Evolutionary conservation across 1,284 basidiomycete genomes (phyloP).

Genomic region (Ceratobasidium theobromae): DNA sequence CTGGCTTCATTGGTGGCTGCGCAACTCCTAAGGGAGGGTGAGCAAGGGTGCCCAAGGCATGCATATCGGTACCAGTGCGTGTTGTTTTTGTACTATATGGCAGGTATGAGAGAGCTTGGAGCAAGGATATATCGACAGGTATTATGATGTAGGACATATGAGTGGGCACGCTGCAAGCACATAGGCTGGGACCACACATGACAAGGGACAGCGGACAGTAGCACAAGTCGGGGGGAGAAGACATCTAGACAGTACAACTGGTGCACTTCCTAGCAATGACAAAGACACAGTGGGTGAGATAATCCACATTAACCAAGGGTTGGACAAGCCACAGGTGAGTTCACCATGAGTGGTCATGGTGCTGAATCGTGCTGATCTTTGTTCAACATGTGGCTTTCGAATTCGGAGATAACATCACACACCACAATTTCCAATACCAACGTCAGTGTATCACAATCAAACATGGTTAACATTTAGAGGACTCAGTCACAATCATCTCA

Average conservation of each 20-base stretch:
- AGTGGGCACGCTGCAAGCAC: neutral
- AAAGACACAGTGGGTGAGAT: slow-evolving; percentile 1
- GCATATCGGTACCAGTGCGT: slow-evolving; percentile 6
- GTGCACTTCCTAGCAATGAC: slow-evolving; percentile 5
- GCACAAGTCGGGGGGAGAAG: neutral
- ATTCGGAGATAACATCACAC: too few species aligned
- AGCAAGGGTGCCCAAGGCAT: neutral
- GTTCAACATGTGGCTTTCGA: too few species aligned
- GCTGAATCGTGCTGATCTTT: too few species aligned
- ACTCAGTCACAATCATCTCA: too few species aligned
- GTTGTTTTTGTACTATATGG: neutral
- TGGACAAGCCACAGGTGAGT: slow-evolving; percentile 12
- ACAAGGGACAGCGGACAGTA: too few species aligned
- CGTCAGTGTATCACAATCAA: too few species aligned
- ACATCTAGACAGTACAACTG: neutral
- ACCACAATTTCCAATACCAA: too few species aligned
- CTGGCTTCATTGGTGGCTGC: neutral
- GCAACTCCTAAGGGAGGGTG: neutral
- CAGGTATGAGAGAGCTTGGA: slow-evolving; percentile 2
- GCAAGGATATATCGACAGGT: slow-evolving; percentile 8
- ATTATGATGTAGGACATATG: neutral
- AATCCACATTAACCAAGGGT: slow-evolving; percentile 5
- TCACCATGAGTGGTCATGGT: neutral
- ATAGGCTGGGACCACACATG: neutral
- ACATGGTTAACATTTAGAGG: too few species aligned